phyloP scores from a whole-genome alignment of 1,284 basidiomycete species.

The Mycosarcoma mackinlayi region DNA sequence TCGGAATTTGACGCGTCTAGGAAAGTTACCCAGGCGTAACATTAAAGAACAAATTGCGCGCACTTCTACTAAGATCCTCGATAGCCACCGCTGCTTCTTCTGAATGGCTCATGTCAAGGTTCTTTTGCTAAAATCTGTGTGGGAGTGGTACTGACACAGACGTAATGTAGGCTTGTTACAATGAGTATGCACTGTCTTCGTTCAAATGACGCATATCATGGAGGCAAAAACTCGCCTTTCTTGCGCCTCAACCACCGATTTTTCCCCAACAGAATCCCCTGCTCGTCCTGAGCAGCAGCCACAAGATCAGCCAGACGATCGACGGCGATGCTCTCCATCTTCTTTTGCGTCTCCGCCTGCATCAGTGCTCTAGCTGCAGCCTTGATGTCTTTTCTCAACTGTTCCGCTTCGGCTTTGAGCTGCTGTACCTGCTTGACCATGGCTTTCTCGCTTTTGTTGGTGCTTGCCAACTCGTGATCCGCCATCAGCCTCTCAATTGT shows the following conservation, averaged over 20 bases:
- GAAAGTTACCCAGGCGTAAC: background rate
- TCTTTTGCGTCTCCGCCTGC: constrained; percentile 2
- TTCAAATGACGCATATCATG: too few relatives aligned
- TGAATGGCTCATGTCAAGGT: too few relatives aligned
- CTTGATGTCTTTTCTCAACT: constrained; percentile 30
- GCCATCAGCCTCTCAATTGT: constrained; percentile 20
- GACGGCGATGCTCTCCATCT: constrained; percentile 20
- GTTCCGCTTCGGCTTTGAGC: constrained; percentile 22
- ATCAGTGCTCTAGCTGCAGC: background rate
- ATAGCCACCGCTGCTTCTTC: too few relatives aligned
- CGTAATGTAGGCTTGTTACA: too few relatives aligned
- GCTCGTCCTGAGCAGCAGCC: constrained; percentile 26
- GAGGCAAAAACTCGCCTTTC: constrained; percentile 26
- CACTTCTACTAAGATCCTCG: too few relatives aligned
- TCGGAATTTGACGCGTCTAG: background rate
- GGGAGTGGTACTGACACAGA: too few relatives aligned
- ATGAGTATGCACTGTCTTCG: too few relatives aligned
- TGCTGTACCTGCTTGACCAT: constrained; percentile 19
- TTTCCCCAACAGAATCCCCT: constrained; percentile 36
- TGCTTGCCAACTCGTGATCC: background rate
- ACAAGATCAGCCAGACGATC: constrained; percentile 29
- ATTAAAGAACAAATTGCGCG: background rate
- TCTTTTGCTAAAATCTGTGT: too few relatives aligned
- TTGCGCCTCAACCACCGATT: constrained; percentile 24
- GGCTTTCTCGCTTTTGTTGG: background rate